These are phyloP conservation scores for Lumnitzera littorea DNA, from an alignment of 345 rosid genomes.

Conservation along the genomic window DNA sequence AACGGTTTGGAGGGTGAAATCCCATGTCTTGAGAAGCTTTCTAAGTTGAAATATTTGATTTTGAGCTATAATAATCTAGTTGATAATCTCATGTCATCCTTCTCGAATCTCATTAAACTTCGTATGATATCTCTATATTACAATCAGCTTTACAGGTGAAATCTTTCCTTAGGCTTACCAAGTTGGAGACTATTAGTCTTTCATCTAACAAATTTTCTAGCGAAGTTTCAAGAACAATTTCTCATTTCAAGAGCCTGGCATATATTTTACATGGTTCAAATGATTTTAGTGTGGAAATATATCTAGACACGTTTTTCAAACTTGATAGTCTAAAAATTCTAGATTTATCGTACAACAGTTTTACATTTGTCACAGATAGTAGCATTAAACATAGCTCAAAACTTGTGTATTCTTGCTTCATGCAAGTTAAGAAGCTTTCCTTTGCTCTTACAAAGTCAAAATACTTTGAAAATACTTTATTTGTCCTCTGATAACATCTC, in stretches of 20 bases:
- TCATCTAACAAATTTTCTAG: not conserved
- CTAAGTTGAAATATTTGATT: no score
- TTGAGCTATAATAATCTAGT: no score
- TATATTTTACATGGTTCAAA: not conserved
- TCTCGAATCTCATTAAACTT: slow-evolving; percentile 3
- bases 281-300: not conserved
- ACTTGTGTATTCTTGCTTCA: not conserved
- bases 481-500: slow-evolving; percentile 3
- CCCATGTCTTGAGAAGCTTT: no score
- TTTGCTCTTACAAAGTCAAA: not conserved
- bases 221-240: slow-evolving; percentile 2
- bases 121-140: fast-evolving
- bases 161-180: slow-evolving; percentile 2
- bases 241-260: not conserved
- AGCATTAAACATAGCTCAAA: not conserved
- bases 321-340: not conserved
- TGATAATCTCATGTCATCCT: no score
- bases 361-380: not conserved
- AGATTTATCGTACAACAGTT: slow-evolving; percentile 2
- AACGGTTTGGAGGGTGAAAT: no score
- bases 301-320: slow-evolving; percentile 2
- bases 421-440: slow-evolving; percentile 6
- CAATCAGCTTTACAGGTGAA: not conserved
- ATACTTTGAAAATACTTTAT: not conserved
- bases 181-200: not conserved